Evolutionary conservation across 176 grass and related monocot species (phyloP).

Genomic region (Hyparrhenia diplandra): DNA sequence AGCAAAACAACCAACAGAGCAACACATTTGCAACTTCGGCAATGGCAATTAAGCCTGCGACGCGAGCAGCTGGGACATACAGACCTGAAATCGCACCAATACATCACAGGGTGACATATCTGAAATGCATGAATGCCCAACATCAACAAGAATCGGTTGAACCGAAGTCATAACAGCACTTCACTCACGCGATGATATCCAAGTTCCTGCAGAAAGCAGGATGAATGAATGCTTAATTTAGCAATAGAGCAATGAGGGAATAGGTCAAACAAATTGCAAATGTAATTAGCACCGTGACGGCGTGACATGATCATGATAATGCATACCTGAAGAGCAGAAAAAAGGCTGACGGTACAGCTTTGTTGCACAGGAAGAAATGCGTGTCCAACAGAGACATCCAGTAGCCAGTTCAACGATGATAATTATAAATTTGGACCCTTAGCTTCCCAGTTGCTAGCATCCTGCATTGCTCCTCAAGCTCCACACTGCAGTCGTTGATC

Average conservation of each 20-base stretch:
- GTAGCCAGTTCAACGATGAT: no score
- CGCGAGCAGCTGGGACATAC: not conserved
- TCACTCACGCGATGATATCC: not conserved
- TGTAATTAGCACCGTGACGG: not conserved
- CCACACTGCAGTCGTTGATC: no score
- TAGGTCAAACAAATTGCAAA: not conserved
- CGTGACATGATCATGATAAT: not conserved
- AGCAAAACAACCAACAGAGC: no score
- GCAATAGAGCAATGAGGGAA: not conserved
- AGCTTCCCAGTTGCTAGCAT: no score
- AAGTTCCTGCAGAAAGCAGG: not conserved
- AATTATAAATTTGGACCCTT: no score
- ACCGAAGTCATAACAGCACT: not conserved
- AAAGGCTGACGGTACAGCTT: no score
- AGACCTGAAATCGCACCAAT: not conserved
- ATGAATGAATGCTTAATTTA: not conserved
- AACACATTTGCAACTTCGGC: no score
- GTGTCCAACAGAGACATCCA: no score
- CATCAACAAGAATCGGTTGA: not conserved
- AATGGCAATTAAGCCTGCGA: no score
- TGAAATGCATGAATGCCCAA: not conserved
- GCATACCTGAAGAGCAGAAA: no score
- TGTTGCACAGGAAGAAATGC: no score
- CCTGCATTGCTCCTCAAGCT: no score
- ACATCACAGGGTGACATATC: not conserved